Conservation (phyloP, 1,139 yeast genomes). For the Yamadazyma sp. region DNA sequence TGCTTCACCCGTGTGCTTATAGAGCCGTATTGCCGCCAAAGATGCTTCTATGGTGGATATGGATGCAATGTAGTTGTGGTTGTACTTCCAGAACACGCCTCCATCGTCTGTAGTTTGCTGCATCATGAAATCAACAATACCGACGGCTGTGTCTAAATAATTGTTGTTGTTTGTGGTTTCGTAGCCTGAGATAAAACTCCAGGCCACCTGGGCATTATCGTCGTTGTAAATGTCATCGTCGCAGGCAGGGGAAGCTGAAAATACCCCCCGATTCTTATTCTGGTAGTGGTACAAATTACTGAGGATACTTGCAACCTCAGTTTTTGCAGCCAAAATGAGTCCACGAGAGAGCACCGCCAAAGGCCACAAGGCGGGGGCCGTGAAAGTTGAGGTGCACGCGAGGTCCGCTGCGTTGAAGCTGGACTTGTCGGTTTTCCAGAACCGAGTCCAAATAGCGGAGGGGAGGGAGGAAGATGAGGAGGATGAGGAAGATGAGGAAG, state of each 20-base stretch:
- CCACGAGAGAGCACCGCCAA: slow-evolving; percentile 25
- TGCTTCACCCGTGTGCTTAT: slow-evolving; percentile 20
- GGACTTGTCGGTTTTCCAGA: slow-evolving; percentile 15
- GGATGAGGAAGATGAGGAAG: neutral
- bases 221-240: slow-evolving; percentile 32
- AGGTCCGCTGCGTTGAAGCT: slow-evolving; percentile 17
- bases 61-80: slow-evolving; percentile 28
- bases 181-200: slow-evolving; percentile 31
- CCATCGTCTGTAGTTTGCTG: slow-evolving; percentile 25
- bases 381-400: slow-evolving; percentile 10
- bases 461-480: neutral
- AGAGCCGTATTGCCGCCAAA: slow-evolving; percentile 31
- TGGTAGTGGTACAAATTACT: slow-evolving; percentile 15
- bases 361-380: slow-evolving; percentile 23
- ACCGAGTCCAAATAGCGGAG: slow-evolving; percentile 11
- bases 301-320: slow-evolving; percentile 15
- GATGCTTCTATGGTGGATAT: slow-evolving; percentile 37
- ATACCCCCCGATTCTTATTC: slow-evolving; percentile 20
- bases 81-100: slow-evolving; percentile 30
- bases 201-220: slow-evolving; percentile 34
- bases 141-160: slow-evolving; percentile 19
- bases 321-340: slow-evolving; percentile 7
- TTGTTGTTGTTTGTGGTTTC: slow-evolving; percentile 15
- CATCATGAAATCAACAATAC: slow-evolving; percentile 14
- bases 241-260: slow-evolving; percentile 26